These are phyloP conservation scores for Eragrostis tef DNA, from an alignment of 202 grass and related monocot species.

Conservation along the genomic window DNA sequence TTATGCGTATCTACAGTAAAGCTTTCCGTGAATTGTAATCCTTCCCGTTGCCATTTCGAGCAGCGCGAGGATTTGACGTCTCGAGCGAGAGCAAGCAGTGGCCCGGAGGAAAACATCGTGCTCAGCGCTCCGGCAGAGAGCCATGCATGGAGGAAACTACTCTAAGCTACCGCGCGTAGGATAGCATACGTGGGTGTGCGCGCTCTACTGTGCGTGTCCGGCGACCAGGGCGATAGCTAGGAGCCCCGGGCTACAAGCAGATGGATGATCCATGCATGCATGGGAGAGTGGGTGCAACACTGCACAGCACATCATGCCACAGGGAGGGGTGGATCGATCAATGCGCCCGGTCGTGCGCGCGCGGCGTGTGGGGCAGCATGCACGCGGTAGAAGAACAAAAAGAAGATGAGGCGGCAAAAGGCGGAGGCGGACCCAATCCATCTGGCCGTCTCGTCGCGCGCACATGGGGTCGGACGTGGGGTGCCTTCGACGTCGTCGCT, in stretches of 20 bases:
- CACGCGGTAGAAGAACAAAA: not conserved
- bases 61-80: not conserved
- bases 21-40: not conserved
- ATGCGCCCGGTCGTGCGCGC: no score
- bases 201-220: not conserved
- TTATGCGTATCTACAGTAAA: not conserved
- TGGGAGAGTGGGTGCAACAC: no score
- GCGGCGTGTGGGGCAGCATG: no score
- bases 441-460: not conserved
- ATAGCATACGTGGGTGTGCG: not conserved
- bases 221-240: no score
- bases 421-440: not conserved
- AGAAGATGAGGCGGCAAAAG: not conserved
- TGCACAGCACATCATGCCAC: no score
- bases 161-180: no score
- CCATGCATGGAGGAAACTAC: no score
- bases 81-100: not conserved
- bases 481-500: not conserved
- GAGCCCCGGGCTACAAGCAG: no score
- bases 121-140: not conserved
- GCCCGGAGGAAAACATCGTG: constrained; percentile 15
- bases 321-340: no score
- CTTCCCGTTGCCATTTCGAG: not conserved
- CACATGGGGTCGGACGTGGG: constrained; percentile 48
- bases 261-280: no score